phyloP scores from a whole-genome alignment of 495 filamentous ascomycete genomes.

The Bryoglossum gracile region DNA sequence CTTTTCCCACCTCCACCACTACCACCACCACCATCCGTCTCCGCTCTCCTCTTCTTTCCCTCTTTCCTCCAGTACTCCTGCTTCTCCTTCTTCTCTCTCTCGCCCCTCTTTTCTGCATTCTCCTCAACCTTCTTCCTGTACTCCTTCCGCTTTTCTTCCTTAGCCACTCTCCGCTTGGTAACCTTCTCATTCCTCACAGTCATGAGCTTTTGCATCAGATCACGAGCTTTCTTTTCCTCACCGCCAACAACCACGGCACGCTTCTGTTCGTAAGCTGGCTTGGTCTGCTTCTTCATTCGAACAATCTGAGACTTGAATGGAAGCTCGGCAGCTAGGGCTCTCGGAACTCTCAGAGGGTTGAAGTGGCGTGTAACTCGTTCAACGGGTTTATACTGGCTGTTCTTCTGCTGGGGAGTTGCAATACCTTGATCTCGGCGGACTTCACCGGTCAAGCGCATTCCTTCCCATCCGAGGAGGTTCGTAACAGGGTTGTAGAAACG shows the following conservation, averaged over 20 bases:
- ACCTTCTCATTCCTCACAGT: slow-evolving; percentile 87
- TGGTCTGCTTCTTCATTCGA: slow-evolving; percentile 68
- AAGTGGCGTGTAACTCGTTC: slow-evolving; percentile 79
- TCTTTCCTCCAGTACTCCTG: slow-evolving; percentile 90
- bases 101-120: slow-evolving; percentile 70
- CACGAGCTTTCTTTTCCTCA: slow-evolving; percentile 82
- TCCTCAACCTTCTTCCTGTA: slow-evolving; percentile 77
- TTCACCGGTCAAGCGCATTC: slow-evolving; percentile 93
- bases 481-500: slow-evolving; percentile 96
- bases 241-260: slow-evolving; percentile 75
- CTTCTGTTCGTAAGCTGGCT: slow-evolving; percentile 87
- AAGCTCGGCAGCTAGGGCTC: slow-evolving; percentile 72
- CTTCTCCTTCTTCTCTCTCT: slow-evolving; percentile 80
- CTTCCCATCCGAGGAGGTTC: slow-evolving; percentile 79
- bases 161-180: slow-evolving; percentile 69
- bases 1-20: slow-evolving; percentile 59
- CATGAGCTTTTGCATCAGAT: slow-evolving; percentile 89
- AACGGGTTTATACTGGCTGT: slow-evolving; percentile 76
- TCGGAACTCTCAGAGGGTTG: slow-evolving; percentile 87
- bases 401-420: slow-evolving; percentile 65
- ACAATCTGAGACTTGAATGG: slow-evolving; percentile 91
- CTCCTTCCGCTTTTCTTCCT: slow-evolving; percentile 72
- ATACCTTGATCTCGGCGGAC: slow-evolving; percentile 71
- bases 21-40: slow-evolving; percentile 57
- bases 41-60: slow-evolving; percentile 83